Evolutionary conservation across 306 rosid species (phyloP), one percentile per base, ranked within the genome.

Genomic region (Trifolium subterraneum): DNA sequence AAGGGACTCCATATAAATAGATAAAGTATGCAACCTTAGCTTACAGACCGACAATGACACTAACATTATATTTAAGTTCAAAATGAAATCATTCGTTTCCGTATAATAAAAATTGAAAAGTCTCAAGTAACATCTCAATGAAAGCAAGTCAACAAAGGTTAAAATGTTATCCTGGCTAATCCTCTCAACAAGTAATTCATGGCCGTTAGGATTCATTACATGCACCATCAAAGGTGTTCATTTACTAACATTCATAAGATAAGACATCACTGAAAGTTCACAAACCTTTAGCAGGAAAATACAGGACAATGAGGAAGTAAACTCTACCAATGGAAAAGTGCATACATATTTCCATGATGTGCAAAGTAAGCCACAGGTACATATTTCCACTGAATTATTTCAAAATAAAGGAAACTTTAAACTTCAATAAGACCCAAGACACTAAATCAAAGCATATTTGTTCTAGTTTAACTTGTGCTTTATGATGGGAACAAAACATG

Each of bases 221-320:
- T 44, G 15, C 38, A 68, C 63, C 44, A 8, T 50, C 25, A 58
- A 25, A 58, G 63, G 16, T 11, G 10, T 58, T 6, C 16, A 25
- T 58, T 56, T 58, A 25, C 16, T 31, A 63, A 59, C 62, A 55
- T 69, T 27, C 20, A 56, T 47, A 64, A 60, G 51, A 60, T 47
- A 54, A 47, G 18, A 18, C 41, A 56, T 68, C 50, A 16, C 45
- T 16, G 42, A 10, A 31, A 35, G 74, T 70, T 50, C 19, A 19
- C 74, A 70, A 8, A 15, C 41, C 47, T 69, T 29, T 29, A 58
- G 38, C 65, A 56, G 67, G 54, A 55, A 56, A 15, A 71, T 71
- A 55, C 54, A 55, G 25, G 55, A 52, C 48, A 51, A 8, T 18
- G 64, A 54, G 14, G 31, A 70, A 12, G 29, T 14, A n/a, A 69